Base-by-base conservation (phyloP, 306 rosid species). In the Pterocarpus santalinus region DNA sequence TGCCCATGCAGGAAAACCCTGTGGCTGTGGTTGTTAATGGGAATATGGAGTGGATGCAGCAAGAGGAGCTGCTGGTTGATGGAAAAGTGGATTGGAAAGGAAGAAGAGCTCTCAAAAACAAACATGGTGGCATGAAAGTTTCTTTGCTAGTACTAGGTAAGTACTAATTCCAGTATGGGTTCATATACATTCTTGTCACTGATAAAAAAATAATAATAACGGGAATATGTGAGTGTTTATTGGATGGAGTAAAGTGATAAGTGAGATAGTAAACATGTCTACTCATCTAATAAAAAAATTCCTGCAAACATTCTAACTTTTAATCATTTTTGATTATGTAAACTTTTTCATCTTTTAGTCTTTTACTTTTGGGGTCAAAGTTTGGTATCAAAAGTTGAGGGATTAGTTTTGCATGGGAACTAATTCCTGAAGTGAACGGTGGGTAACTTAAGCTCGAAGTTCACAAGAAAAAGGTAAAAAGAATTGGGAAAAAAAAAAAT, bases 31-130 rank as follows among this genome's bases (percentile, higher is more conserved):
- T 34, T 16, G 38, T 14, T 53, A 49, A 55, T 33, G 49, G 72
- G 33, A 68, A 28, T 58, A 28, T n/a, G 39, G 69, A 60, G 33
- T 22, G 55, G 56, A 51, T 38, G 39, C 53, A 63, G 35, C 30
- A 32, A 38, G 63, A 53, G 65, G 92, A 81, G 58, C 2, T 79
- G 58, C 1, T 79, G 41, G 43, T 85, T 78, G 98, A 90, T 38
- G 82, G 79, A 33, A 94, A 92, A 83, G 91, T 95, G 81, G 98
- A 95, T 71, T 95, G 98, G 98, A 92, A 83, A 82, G 97, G 97
- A 90, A 92, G 97, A 72, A 58, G 58, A 51, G 98, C 95, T 77
- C 55, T 86, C 79, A 92, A 78, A 80, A 28, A 87, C 76, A 86
- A 85, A 69, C 97, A 95, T 84, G 98, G 98, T 7, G 98, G 98